These are phyloP conservation scores for Jaapia argillacea DNA, from an alignment of 768 basidiomycete genomes.

Conservation along the genomic window DNA sequence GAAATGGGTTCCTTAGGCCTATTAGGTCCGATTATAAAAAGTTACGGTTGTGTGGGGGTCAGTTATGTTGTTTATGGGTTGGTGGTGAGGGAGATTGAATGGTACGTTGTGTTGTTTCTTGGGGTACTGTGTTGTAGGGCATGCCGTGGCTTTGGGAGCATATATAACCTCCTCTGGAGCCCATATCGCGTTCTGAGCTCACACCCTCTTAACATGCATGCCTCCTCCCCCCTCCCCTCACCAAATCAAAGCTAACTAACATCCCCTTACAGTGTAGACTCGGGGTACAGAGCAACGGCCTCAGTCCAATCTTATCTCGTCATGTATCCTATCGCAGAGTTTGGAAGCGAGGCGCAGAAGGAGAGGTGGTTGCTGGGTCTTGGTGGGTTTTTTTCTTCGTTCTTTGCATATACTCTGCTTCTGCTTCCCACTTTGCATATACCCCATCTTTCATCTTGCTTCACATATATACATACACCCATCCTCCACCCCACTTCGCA, in stretches of 20 bases:
- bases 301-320: conserved; percentile 95
- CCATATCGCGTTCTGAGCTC: too few species aligned
- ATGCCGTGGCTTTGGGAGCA: too few species aligned
- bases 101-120: conserved; percentile 32
- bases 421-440: too few species aligned
- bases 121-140: background rate
- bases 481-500: too few species aligned
- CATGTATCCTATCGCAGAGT: conserved; percentile 90
- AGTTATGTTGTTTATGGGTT: conserved; percentile 91
- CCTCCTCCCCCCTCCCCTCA: too few species aligned
- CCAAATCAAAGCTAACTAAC: too few species aligned
- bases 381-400: too few species aligned
- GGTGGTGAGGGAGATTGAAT: conserved; percentile 88
- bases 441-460: too few species aligned
- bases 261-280: conserved; percentile 62
- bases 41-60: conserved; percentile 90
- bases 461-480: too few species aligned
- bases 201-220: too few species aligned
- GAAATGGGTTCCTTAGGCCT: conserved; percentile 85
- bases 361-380: conserved; percentile 73
- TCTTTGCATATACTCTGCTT: too few species aligned
- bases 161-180: too few species aligned
- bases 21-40: conserved; percentile 85
- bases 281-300: conserved; percentile 89
- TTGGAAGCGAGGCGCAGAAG: conserved; percentile 85